Base-by-base conservation (phyloP, 805 yeast genomes). In the Deakozyma indianensis region DNA sequence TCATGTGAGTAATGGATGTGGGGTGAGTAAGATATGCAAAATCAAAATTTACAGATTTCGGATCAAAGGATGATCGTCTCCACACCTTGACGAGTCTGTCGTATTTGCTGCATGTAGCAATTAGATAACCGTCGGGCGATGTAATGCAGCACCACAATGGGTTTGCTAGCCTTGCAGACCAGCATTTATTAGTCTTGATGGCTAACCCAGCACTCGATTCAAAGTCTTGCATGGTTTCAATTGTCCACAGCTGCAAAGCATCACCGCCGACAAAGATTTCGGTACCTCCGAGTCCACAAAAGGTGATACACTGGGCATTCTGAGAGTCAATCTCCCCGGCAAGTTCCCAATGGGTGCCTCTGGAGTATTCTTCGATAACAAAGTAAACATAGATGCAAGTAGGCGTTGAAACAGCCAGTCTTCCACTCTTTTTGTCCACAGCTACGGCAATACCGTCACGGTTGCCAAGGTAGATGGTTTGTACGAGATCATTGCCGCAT, bases 51-150 rank as follows among this genome's bases (percentile, higher is more conserved):
- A 79, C 70, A 35, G 76, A 71, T 28, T 74, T 77, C 23, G 72
- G 70, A 27, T 82, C 86, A 55, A 78, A 83, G 4, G 81, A 73
- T 4, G 77, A 68, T 43, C 96, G 66, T 45, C 78, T 70, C 95
- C 95, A 88, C 1, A 85, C 67, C 56, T 84, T 85, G 23, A 84
- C 77, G 14, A 82, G 65, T 28, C 68, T 67, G 58, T 85, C 95
- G 57, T 71, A 74, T 35, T 65, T 66, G 0, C 83, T 78, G 32
- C 74, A 69, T 43, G 80, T 71, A 5, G 87, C 82, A 20, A 87
- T 75, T 41, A 78, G 67, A 44, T 72, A 71, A 0, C 86, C 75
- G 51, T 83, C 82, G n/a, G 74, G 76, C 0, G 94, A 75, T 22
- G 83, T 72, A 24, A 68, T 65, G 3, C 78, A 72, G 42, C 65